phyloP scores from a whole-genome alignment of 345 rosid species.

The Citrus mangshanensis region DNA sequence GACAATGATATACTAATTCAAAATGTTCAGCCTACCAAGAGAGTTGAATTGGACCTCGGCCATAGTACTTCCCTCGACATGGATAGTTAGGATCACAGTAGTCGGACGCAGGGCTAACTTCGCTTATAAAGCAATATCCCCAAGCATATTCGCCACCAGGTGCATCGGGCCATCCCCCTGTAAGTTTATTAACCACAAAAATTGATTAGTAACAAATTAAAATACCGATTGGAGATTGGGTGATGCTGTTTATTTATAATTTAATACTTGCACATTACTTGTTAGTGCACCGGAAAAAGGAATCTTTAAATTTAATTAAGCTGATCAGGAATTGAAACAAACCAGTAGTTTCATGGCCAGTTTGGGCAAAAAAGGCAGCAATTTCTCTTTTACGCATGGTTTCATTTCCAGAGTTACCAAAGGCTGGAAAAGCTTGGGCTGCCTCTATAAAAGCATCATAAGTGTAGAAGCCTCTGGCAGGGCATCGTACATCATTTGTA shows the following conservation, averaged over 20 bases:
- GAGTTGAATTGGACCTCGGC: slow-evolving; percentile 70
- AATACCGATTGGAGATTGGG: no score
- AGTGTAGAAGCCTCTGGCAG: slow-evolving; percentile 52
- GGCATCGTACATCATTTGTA: slow-evolving; percentile 44
- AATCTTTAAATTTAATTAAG: no score
- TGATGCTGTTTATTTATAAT: no score
- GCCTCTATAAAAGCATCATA: slow-evolving; percentile 61
- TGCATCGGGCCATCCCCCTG: slow-evolving; percentile 51
- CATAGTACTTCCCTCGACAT: slow-evolving; percentile 52
- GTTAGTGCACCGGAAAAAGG: no score
- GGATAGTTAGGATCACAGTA: slow-evolving; percentile 43
- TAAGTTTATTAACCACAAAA: background rate
- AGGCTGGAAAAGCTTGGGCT: slow-evolving; percentile 41
- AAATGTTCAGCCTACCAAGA: slow-evolving; percentile 28
- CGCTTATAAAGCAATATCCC: slow-evolving; percentile 56
- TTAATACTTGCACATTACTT: no score
- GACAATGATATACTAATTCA: no score
- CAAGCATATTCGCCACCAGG: slow-evolving; percentile 60
- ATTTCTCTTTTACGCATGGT: slow-evolving; percentile 41
- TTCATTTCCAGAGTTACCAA: slow-evolving; percentile 38
- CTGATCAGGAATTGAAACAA: background rate
- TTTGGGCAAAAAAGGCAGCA: slow-evolving; percentile 66
- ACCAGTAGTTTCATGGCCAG: slow-evolving; percentile 57
- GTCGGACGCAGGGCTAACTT: slow-evolving; percentile 31
- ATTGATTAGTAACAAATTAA: background rate